Evolutionary conservation across 1,284 basidiomycete species (phyloP).

Genomic region (Chiua sp.): DNA sequence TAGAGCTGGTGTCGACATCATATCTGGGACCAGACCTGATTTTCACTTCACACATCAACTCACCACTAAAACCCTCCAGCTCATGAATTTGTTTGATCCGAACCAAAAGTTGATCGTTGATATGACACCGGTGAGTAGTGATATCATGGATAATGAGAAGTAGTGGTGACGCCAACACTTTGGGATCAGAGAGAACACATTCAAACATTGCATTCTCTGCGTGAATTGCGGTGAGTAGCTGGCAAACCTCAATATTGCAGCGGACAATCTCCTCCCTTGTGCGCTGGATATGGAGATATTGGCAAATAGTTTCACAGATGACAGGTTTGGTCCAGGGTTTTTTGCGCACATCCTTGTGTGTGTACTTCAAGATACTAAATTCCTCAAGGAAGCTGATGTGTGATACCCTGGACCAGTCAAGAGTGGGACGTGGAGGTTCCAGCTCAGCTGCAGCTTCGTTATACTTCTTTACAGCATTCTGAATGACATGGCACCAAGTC

Average conservation of each 20-base stretch:
- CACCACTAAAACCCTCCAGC: conserved; percentile 36
- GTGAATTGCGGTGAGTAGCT: not conserved
- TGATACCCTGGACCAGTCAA: not conserved
- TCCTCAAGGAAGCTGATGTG: not conserved
- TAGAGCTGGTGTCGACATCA: too few species aligned
- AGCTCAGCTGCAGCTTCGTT: not conserved
- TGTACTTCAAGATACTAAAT: not conserved
- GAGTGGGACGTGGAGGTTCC: not conserved
- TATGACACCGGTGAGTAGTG: not conserved
- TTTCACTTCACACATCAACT: too few species aligned
- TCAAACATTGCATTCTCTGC: not conserved
- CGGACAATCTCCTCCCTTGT: not conserved
- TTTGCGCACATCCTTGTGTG: not conserved
- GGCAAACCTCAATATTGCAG: not conserved
- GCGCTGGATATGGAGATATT: not conserved
- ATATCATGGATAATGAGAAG: not conserved
- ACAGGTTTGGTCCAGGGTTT: not conserved
- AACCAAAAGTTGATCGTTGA: not conserved
- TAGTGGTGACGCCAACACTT: not conserved
- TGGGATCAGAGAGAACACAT: not conserved
- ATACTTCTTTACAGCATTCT: not conserved
- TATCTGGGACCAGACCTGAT: too few species aligned
- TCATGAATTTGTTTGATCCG: not conserved
- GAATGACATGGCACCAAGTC: not conserved
- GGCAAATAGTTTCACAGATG: too few species aligned